Conservation (phyloP, 2,329 filamentous ascomycete genomes). For the Zarea fungicola region DNA sequence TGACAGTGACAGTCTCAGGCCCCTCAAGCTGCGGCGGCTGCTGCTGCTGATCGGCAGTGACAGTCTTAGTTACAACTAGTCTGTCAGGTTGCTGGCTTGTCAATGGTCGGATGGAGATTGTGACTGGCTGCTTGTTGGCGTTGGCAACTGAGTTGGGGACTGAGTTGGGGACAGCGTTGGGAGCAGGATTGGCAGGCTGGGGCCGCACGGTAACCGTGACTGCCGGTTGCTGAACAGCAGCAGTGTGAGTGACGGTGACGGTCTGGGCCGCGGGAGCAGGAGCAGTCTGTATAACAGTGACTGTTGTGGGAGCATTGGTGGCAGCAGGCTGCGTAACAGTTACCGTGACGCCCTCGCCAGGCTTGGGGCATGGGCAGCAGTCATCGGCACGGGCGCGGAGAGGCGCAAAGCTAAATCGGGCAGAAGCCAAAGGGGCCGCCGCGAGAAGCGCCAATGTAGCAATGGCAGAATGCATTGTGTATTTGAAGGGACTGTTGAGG, state of each 20-base stretch:
- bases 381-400: constrained; percentile 18
- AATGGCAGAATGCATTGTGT: constrained; percentile 22
- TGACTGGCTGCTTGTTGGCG: constrained; percentile 13
- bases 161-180: not conserved
- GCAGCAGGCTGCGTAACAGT: constrained; percentile 20
- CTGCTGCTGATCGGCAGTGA: not conserved
- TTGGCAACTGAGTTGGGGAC: constrained; percentile 7
- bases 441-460: constrained; percentile 23
- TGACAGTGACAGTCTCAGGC: constrained; percentile 17
- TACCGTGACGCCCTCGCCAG: constrained; percentile 14
- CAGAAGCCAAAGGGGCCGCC: constrained; percentile 22
- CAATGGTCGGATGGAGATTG: constrained; percentile 11
- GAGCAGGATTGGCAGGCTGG: constrained; percentile 1
- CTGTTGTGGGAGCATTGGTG: constrained; percentile 2
- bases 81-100: constrained; percentile 11
- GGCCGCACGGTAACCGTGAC: constrained; percentile 18
- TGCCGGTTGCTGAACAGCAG: constrained; percentile 9
- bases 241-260: constrained; percentile 19
- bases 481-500: not conserved
- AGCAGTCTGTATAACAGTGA: constrained; percentile 4
- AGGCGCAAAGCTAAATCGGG: constrained; percentile 20
- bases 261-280: constrained; percentile 12
- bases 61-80: constrained; percentile 8
- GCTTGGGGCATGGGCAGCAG: constrained; percentile 26
- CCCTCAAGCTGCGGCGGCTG: not conserved